Evolutionary conservation across 2,329 filamentous ascomycete species (phyloP).

Genomic region (Fusarium humuli): DNA sequence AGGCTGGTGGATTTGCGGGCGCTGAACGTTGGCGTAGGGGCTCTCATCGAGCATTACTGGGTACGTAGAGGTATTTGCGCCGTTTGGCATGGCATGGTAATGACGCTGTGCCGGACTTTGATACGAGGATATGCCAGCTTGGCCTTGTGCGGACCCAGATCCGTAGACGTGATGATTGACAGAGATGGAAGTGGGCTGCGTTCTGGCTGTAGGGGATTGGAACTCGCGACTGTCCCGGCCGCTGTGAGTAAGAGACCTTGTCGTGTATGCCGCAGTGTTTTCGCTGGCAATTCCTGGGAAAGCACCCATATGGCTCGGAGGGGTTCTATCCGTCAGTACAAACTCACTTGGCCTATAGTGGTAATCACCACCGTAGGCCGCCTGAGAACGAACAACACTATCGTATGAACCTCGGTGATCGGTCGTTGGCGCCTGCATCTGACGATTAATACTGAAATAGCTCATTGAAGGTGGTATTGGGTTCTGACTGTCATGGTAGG

Average conservation of each 20-base stretch:
- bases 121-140: constrained; percentile 9
- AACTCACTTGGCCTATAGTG: constrained; percentile 12
- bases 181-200: constrained; percentile 4
- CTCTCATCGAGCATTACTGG: not conserved
- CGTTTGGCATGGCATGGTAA: not conserved
- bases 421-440: constrained; percentile 36
- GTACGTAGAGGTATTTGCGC: not conserved
- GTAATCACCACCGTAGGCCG: not conserved
- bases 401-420: constrained; percentile 31
- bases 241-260: not conserved
- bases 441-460: constrained; percentile 38
- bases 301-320: not conserved
- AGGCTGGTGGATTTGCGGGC: constrained; percentile 20
- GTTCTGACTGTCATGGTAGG: constrained; percentile 43
- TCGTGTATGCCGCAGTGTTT: not conserved
- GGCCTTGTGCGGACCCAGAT: not conserved
- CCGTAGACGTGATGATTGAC: not conserved
- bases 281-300: not conserved
- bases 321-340: constrained; percentile 21
- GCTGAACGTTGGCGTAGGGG: not conserved
- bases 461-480: constrained; percentile 29
- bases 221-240: constrained; percentile 2
- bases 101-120: not conserved
- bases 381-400: constrained; percentile 11
- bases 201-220: not conserved